Evolutionary conservation across 176 grass and related monocot species (phyloP), one percentile per base, ranked within the genome.

Genomic region (Coix lacrymajobi): DNA sequence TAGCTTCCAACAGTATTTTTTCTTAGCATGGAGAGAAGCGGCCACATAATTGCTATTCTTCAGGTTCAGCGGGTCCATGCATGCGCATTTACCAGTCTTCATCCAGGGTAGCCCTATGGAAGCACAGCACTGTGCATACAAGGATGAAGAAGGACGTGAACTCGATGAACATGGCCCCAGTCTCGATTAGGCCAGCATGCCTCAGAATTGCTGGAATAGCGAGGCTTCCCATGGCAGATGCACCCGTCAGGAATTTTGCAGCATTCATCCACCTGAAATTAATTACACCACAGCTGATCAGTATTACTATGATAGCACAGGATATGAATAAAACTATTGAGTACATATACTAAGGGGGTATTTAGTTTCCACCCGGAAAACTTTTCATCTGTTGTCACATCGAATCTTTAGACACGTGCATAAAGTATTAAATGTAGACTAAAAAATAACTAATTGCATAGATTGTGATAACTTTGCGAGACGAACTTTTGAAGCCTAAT

Each of bases 111-210:
- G 91, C 96, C 83, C 91, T 88, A 56, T 98, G 92, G 83, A 86
- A 95, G 84, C 92, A 98, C 64, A 98, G 36, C 44, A 98, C 71
- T 1, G 96, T 98, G 85, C 92, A 98, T 36, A 93, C 87, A 66
- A 98, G 92, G 62, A 98, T 95, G 85, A 98, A 98, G 77, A 98
- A 98, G 67, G 96, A 95, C 0, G 92, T 95, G 85, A 98, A 98
- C 78, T 94, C 90, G 46, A 98, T 98, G 82, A 92, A 90, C 96
- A 98, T 98, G 20, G 96, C 96, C 1, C 96, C 96, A 0, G 87
- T 91, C 79, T 98, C 96, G 13, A 98, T 98, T 61, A 98, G 82
- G 38, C 91, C 81, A 39, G 96, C 96, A 25, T 98, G 96, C 89
- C 88, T 91, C 72, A 95, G 79, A 56, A 98, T 93, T 43, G 91